Evolutionary conservation across 176 grass and related monocot genomes (phyloP).

Genomic region (Carex littledalei): DNA sequence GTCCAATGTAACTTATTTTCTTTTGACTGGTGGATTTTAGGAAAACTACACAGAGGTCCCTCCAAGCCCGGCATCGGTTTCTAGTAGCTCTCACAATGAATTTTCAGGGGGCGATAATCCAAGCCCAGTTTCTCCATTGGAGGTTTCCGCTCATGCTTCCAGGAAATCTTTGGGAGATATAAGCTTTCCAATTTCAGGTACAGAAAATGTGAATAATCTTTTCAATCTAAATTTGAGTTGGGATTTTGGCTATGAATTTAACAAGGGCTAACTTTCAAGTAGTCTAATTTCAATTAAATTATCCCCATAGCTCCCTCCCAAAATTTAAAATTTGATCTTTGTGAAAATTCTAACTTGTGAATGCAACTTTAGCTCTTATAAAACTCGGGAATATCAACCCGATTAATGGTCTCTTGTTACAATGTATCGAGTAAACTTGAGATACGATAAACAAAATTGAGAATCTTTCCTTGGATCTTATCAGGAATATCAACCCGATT

Average conservation of each 20-base stretch:
- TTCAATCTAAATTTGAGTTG: not conserved
- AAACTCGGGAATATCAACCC: not conserved
- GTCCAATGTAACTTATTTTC: not conserved
- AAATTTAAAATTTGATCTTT: not conserved
- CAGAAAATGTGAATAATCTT: not conserved
- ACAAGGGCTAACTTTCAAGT: not conserved
- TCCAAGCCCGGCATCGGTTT: constrained; percentile 34
- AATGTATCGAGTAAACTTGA: not conserved
- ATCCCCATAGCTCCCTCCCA: not conserved
- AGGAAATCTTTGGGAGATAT: constrained; percentile 34
- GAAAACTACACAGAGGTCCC: constrained; percentile 44
- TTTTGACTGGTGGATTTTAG: constrained; percentile 13
- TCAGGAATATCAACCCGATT: not conserved
- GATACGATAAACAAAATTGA: not conserved
- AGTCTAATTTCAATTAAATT: not conserved
- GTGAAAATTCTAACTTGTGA: not conserved
- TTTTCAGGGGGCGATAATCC: constrained; percentile 31
- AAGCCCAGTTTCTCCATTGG: constrained; percentile 61
- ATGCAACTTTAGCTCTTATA: not conserved
- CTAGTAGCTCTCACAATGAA: constrained; percentile 39
- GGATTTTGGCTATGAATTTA: not conserved
- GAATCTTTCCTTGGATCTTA: not conserved
- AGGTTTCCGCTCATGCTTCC: constrained; percentile 33
- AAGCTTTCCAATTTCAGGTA: constrained; percentile 42
- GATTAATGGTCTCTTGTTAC: not conserved